phyloP scores from a whole-genome alignment of 2,329 filamentous ascomycete genomes.

The Xylaria sp. region DNA sequence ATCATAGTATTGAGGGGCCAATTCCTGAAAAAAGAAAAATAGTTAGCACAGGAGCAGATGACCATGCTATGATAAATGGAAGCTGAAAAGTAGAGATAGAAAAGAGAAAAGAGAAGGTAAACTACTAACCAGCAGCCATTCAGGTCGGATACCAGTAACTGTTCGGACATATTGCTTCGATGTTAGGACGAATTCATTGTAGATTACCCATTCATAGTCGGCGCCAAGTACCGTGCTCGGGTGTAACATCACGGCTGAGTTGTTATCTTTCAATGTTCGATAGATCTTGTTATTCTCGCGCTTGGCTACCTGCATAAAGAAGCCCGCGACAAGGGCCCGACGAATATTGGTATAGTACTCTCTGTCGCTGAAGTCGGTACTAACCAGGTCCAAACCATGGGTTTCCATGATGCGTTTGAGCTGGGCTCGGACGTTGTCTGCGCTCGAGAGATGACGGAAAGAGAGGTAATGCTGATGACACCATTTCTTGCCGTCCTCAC shows the following conservation, averaged over 20 bases:
- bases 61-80: neutral
- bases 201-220: slow-evolving; percentile 95
- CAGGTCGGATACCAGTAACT: slow-evolving; percentile 88
- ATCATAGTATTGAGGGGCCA: slow-evolving; percentile 93
- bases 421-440: slow-evolving; percentile 92
- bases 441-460: slow-evolving; percentile 86
- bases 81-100: neutral
- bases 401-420: slow-evolving; percentile 98
- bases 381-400: slow-evolving; percentile 84
- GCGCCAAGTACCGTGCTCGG: slow-evolving; percentile 89
- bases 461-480: slow-evolving; percentile 97
- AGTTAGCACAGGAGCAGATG: slow-evolving; percentile 47
- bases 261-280: slow-evolving; percentile 94
- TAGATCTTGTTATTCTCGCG: slow-evolving; percentile 91
- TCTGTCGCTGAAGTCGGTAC: slow-evolving; percentile 92
- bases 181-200: slow-evolving; percentile 98
- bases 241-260: slow-evolving; percentile 92
- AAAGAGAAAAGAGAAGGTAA: slow-evolving; percentile 8
- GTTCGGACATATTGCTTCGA: slow-evolving; percentile 98
- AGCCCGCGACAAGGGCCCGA: slow-evolving; percentile 88
- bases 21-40: slow-evolving; percentile 70
- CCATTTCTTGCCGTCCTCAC: slow-evolving; percentile 83
- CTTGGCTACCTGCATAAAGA: slow-evolving; percentile 99
- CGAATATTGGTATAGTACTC: slow-evolving; percentile 99
- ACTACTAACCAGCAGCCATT: slow-evolving; percentile 85